phyloP scores from a whole-genome alignment of 306 rosid species.

The Crataegus laevigata region DNA sequence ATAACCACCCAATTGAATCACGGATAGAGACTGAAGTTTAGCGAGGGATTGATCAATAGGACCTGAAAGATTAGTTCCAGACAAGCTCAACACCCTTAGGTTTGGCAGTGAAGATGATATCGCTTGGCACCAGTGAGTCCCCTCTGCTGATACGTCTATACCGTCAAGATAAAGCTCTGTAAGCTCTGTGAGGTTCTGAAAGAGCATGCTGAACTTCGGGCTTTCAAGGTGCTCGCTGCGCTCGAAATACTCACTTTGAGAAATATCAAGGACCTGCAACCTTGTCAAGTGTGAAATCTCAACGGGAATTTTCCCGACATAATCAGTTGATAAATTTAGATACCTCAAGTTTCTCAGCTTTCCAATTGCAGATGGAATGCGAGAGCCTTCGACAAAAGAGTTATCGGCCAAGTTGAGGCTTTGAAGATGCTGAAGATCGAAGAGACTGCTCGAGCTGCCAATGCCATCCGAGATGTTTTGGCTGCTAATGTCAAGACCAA shows the following conservation, averaged over 20 bases:
- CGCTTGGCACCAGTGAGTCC: constrained; percentile 33
- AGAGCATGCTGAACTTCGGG: constrained; percentile 5
- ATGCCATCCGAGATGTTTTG: no score
- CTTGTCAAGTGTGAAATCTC: constrained; percentile 17
- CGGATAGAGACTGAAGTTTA: constrained; percentile 18
- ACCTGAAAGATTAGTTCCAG: constrained; percentile 7
- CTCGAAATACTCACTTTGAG: no score
- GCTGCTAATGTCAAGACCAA: no score
- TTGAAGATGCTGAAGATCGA: no score
- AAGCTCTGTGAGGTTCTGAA: constrained; percentile 23
- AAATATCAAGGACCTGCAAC: constrained; percentile 24
- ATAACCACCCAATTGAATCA: constrained; percentile 4
- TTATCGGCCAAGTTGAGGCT: constrained; percentile 11
- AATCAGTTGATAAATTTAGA: constrained; percentile 11
- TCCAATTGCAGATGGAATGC: constrained; percentile 11
- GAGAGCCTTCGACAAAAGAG: neutral
- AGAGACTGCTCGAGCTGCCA: no score
- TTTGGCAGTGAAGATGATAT: constrained; percentile 21
- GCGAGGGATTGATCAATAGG: constrained; percentile 10
- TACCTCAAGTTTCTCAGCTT: neutral
- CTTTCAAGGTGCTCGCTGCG: neutral
- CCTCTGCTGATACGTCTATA: constrained; percentile 29
- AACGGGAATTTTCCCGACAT: constrained; percentile 5
- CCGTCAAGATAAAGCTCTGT: constrained; percentile 42
- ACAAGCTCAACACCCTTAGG: constrained; percentile 27